Evolutionary conservation across 805 yeast species (phyloP).

Genomic region (Ogataea chonburiensis): DNA sequence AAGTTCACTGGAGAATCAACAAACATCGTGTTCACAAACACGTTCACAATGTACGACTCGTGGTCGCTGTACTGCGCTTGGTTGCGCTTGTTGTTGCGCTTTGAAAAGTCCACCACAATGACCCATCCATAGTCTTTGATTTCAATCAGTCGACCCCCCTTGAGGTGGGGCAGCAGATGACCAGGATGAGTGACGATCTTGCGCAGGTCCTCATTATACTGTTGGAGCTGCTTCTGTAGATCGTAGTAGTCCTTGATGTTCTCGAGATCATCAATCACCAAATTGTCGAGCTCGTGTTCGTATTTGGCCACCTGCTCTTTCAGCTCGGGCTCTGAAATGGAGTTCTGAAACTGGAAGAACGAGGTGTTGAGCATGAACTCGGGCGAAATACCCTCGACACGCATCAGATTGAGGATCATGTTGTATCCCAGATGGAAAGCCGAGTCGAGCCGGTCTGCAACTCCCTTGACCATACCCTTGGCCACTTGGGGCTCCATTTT

Average conservation of each 20-base stretch:
- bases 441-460: slow-evolving; percentile 94
- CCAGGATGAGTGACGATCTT: slow-evolving; percentile 90
- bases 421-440: slow-evolving; percentile 97
- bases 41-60: slow-evolving; percentile 85
- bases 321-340: slow-evolving; percentile 82
- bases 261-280: slow-evolving; percentile 70
- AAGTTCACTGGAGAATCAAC: slow-evolving; percentile 81
- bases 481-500: slow-evolving; percentile 99
- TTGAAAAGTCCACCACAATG: slow-evolving; percentile 72
- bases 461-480: slow-evolving; percentile 99
- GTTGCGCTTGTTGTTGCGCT: slow-evolving; percentile 59
- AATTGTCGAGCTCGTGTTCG: slow-evolving; percentile 45
- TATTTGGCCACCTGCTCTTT: slow-evolving; percentile 63
- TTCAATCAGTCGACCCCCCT: slow-evolving; percentile 82
- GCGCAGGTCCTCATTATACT: slow-evolving; percentile 72
- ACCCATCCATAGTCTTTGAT: slow-evolving; percentile 96
- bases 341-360: slow-evolving; percentile 92
- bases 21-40: slow-evolving; percentile 73
- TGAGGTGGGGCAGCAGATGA: slow-evolving; percentile 76
- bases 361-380: slow-evolving; percentile 95
- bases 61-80: slow-evolving; percentile 71
- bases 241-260: slow-evolving; percentile 81
- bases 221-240: slow-evolving; percentile 64
- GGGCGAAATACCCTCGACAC: slow-evolving; percentile 98
- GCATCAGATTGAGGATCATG: slow-evolving; percentile 91